phyloP scores from a whole-genome alignment of 2,329 filamentous ascomycete genomes.

The Macrophomina pseudophaseolina region DNA sequence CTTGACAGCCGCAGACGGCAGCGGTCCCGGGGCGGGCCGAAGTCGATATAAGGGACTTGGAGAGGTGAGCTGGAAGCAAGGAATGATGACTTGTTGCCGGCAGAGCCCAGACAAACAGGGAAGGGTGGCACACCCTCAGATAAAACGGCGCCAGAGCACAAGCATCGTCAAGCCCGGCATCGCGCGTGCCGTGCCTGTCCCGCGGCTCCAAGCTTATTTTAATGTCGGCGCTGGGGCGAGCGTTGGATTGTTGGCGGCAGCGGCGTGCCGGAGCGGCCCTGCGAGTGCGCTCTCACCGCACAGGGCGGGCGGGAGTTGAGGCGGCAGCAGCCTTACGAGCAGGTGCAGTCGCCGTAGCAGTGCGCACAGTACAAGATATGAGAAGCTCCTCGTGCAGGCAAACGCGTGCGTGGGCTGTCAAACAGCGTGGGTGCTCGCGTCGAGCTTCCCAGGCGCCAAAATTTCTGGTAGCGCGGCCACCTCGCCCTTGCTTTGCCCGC shows the following conservation, averaged over 20 bases:
- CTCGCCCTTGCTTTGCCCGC: conserved; percentile 22
- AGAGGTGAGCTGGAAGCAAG: background rate
- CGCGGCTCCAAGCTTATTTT: conserved; percentile 15
- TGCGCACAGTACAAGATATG: conserved; percentile 1
- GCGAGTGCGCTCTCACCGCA: conserved; percentile 8
- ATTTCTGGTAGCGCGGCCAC: conserved; percentile 24
- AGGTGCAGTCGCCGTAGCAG: background rate
- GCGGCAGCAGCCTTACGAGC: background rate
- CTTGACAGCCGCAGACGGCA: background rate
- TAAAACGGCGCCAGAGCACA: conserved; percentile 4
- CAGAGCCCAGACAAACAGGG: background rate
- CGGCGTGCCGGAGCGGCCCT: background rate
- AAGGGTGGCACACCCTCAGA: background rate
- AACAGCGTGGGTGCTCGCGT: conserved; percentile 20
- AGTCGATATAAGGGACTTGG: background rate
- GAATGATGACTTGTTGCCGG: background rate
- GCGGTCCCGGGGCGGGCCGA: background rate
- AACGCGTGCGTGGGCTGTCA: conserved; percentile 17
- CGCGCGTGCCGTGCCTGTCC: conserved; percentile 16
- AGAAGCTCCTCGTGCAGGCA: background rate
- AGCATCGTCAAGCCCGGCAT: conserved; percentile 12
- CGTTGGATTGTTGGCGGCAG: background rate
- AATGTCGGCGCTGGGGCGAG: conserved; percentile 13
- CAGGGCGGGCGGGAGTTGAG: conserved; percentile 11
- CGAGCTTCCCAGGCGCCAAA: conserved; percentile 21